Conservation (phyloP, 495 filamentous ascomycete species). For the Thermochaetoides thermophila region DNA sequence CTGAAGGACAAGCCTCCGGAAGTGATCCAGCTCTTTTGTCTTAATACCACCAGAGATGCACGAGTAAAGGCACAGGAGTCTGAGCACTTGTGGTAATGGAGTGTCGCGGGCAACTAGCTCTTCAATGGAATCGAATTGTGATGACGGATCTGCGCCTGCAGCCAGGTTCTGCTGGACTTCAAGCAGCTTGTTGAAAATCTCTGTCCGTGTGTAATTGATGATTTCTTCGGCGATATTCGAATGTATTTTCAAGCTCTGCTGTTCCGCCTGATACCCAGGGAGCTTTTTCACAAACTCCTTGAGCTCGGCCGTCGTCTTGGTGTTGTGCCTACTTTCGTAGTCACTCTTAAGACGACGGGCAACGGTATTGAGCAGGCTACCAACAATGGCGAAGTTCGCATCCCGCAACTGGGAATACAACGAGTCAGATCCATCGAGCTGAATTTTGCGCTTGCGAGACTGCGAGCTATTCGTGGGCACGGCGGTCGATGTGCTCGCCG, state of each 20-base stretch:
- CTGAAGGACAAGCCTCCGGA: slow-evolving; percentile 75
- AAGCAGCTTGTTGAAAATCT: slow-evolving; percentile 71
- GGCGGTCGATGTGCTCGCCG: slow-evolving; percentile 36
- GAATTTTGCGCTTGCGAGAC: slow-evolving; percentile 71
- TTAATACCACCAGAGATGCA: slow-evolving; percentile 80
- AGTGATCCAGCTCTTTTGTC: slow-evolving; percentile 70
- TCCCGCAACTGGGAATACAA: slow-evolving; percentile 82
- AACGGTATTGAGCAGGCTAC: slow-evolving; percentile 74
- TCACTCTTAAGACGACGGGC: slow-evolving; percentile 73
- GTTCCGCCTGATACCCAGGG: slow-evolving; percentile 83
- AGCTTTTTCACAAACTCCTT: slow-evolving; percentile 85
- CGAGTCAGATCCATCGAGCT: slow-evolving; percentile 77
- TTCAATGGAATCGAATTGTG: slow-evolving; percentile 79
- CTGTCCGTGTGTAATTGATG: slow-evolving; percentile 73
- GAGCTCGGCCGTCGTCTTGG: slow-evolving; percentile 78
- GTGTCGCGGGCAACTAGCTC: slow-evolving; percentile 81
- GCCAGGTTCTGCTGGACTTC: slow-evolving; percentile 94
- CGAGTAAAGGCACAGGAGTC: slow-evolving; percentile 81
- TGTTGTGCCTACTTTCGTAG: slow-evolving; percentile 77
- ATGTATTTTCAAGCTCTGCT: slow-evolving; percentile 80
- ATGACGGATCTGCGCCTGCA: slow-evolving; percentile 75
- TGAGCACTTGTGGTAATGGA: slow-evolving; percentile 62
- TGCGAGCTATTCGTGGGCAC: slow-evolving; percentile 15
- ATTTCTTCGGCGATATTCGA: slow-evolving; percentile 90
- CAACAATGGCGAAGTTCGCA: slow-evolving; percentile 89